phyloP scores from a whole-genome alignment of 805 yeast species.

The Yueomyces sinensis region DNA sequence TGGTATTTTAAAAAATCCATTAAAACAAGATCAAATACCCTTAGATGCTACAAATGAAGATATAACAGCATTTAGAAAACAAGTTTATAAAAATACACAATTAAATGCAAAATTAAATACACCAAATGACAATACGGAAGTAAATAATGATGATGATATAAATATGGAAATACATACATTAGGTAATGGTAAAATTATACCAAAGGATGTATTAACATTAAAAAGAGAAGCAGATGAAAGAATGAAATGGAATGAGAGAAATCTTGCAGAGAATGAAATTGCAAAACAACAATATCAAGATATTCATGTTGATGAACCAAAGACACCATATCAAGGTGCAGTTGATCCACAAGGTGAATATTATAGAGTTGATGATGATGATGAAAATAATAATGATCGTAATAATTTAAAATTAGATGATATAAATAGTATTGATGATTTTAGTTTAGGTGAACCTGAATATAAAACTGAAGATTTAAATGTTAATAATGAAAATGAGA shows the following conservation, averaged over 20 bases:
- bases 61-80: constrained; percentile 37
- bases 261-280: constrained; percentile 44
- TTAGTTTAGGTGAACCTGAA: constrained; percentile 47
- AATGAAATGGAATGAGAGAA: constrained; percentile 77
- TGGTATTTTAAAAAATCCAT: constrained; percentile 44
- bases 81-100: constrained; percentile 69
- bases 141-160: constrained; percentile 10
- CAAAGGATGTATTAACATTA: constrained; percentile 22
- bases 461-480: constrained; percentile 25
- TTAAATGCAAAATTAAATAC: constrained; percentile 48
- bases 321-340: constrained; percentile 90
- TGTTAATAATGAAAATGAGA: constrained; percentile 28
- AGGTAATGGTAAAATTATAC: constrained; percentile 5
- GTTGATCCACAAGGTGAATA: constrained; percentile 72
- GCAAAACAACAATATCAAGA: constrained; percentile 53
- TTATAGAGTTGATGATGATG: constrained; percentile 58
- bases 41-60: constrained; percentile 18
- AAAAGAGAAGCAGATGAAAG: constrained; percentile 29
- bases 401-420: constrained; percentile 46
- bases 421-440: constrained; percentile 32
- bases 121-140: constrained; percentile 3
- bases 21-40: constrained; percentile 12
- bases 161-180: neutral
- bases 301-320: constrained; percentile 71
- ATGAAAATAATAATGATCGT: constrained; percentile 24